Evolutionary conservation across 2,329 filamentous ascomycete genomes (phyloP).

Genomic region (Capronia americana): DNA sequence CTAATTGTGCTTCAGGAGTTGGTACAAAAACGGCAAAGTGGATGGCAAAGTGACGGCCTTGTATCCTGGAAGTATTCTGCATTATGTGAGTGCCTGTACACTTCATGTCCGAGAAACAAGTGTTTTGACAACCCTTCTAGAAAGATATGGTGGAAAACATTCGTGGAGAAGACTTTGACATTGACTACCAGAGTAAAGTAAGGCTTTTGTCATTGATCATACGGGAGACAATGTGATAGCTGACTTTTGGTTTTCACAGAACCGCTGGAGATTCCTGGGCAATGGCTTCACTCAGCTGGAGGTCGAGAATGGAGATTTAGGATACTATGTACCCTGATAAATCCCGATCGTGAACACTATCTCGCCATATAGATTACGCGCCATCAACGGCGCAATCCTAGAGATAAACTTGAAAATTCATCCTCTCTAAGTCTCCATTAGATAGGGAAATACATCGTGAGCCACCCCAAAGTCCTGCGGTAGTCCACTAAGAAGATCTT

Average conservation of each 20-base stretch:
- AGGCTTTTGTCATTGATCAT: too few species aligned
- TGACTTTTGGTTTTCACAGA: conserved; percentile 41
- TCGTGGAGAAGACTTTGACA: conserved; percentile 57
- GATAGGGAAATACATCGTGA: conserved; percentile 7
- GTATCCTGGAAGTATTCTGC: conserved; percentile 50
- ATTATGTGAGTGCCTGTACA: conserved; percentile 26
- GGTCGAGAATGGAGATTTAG: conserved; percentile 36
- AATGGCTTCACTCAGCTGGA: conserved; percentile 54
- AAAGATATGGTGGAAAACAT: conserved; percentile 30
- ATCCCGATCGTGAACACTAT: too few species aligned
- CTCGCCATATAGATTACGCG: too few species aligned
- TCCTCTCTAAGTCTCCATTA: too few species aligned
- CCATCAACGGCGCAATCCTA: too few species aligned
- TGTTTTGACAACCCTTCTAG: conserved; percentile 14
- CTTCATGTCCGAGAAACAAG: too few species aligned
- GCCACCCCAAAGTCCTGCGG: conserved; percentile 15
- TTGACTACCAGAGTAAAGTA: conserved; percentile 49
- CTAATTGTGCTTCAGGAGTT: too few species aligned
- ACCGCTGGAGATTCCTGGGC: conserved; percentile 57
- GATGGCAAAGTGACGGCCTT: conserved; percentile 56
- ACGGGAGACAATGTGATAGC: too few species aligned
- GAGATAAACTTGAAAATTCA: too few species aligned
- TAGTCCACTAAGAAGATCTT: conserved; percentile 13
- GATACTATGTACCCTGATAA: conserved; percentile 25
- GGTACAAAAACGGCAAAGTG: conserved; percentile 57